These are phyloP conservation scores for Russula earlei DNA, from an alignment of 768 basidiomycete species.

Conservation along the genomic window DNA sequence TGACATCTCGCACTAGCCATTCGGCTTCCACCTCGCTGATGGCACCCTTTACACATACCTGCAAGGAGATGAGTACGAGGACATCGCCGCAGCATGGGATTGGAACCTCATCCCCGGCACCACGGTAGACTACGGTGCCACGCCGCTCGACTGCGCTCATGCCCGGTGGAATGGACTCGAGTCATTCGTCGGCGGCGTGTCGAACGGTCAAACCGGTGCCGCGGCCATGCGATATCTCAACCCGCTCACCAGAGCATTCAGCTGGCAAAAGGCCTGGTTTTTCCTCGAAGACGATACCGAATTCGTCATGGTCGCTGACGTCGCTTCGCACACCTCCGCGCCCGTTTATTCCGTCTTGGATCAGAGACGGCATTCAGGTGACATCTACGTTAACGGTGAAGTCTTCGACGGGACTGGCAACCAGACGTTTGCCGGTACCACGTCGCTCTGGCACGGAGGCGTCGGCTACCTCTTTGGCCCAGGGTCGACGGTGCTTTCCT, in stretches of 20 bases:
- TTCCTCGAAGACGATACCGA: constrained; percentile 57
- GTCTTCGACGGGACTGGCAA: not conserved
- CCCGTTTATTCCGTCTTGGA: constrained; percentile 59
- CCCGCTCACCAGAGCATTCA: constrained; percentile 42
- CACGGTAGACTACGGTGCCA: constrained; percentile 54
- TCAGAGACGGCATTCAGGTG: constrained; percentile 41
- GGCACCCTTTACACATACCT: constrained; percentile 57
- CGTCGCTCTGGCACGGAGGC: constrained; percentile 60
- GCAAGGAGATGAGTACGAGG: constrained; percentile 60
- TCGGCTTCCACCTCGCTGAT: constrained; percentile 53
- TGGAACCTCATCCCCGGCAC: constrained; percentile 72
- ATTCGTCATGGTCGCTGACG: constrained; percentile 48
- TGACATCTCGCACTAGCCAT: constrained; percentile 9
- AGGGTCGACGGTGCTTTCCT: no score
- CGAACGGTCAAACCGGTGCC: constrained; percentile 45
- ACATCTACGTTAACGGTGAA: constrained; percentile 35
- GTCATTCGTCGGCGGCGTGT: constrained; percentile 56
- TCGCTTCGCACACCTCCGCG: constrained; percentile 35
- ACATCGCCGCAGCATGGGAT: constrained; percentile 64
- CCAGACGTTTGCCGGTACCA: constrained; percentile 23
- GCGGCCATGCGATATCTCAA: constrained; percentile 62
- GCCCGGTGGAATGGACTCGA: constrained; percentile 39
- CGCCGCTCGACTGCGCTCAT: constrained; percentile 39
- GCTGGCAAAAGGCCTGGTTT: constrained; percentile 67
- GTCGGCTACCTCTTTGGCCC: no score